Base-by-base conservation (phyloP, 805 yeast genomes). In the Saccharomycopsis selenospora region DNA sequence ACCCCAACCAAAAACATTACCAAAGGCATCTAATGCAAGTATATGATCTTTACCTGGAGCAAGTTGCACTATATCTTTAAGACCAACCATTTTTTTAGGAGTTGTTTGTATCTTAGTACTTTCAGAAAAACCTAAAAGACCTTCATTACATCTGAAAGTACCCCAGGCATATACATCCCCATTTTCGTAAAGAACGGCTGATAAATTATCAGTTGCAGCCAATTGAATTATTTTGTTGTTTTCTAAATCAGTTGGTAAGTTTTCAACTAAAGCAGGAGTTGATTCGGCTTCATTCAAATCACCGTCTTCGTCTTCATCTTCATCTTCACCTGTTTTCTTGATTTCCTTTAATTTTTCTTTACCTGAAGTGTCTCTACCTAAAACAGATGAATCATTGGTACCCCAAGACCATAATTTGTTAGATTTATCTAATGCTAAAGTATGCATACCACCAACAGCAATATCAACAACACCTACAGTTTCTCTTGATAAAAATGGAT, bases 131-230 rank as follows among this genome's bases (percentile, higher is more conserved):
- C 96, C 96, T 49, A 91, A 73, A 36, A 82, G 71, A 47, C 99
- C 99, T 66, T 93, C 98, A 58, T 86, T 86, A 62, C 89, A 81
- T 67, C 93, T 82, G 69, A 93, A 93, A 18, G 96, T 86, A 33
- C 99, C 99, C 98, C 99, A 93, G 0, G 97, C 95, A 64, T 82
- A 93, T 7, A 95, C 89, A 36, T 85, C 87, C 30, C 99, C 98
- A 47, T 79, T 80, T 42, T 77, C 82, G 36, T 82, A 76, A 50
- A 93, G 66, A 2, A 80, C 87, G 14, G 91, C 90, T 36, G 95
- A 85, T 52, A 91, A 68, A 59, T 89, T 91, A 63, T 93, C 99
- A 7, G 97, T 85, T 3, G 98, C 97, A 13, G 88, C 89, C 36
- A 91, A 64, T 61, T 84, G 93, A 20, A 86, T 85, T 45, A 91